phyloP scores from a whole-genome alignment of 306 rosid species.

The Quercus suber region DNA sequence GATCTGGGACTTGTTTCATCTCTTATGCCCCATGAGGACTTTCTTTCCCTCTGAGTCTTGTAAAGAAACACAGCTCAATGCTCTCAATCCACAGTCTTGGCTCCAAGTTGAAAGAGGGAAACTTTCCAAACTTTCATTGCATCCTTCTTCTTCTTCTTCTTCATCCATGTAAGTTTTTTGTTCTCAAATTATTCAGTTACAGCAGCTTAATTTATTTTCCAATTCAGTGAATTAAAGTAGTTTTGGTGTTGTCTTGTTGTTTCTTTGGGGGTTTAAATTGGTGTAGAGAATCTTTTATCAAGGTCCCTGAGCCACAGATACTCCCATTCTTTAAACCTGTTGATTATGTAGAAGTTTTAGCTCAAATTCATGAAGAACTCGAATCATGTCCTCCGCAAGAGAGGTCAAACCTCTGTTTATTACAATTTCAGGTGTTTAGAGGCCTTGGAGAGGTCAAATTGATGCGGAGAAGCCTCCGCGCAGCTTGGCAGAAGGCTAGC shows the following conservation, averaged over 20 bases:
- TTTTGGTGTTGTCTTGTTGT: neutral
- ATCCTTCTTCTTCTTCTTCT: conserved; percentile 44
- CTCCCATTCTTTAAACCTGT: conserved; percentile 73
- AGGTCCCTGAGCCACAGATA: conserved; percentile 75
- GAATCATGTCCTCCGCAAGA: conserved; percentile 70
- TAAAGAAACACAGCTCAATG: conserved; percentile 70
- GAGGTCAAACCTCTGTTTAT: conserved; percentile 70
- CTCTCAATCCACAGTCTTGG: conserved; percentile 86
- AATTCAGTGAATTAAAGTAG: neutral
- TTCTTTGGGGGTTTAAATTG: conserved; percentile 24
- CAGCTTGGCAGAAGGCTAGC: conserved; percentile 81
- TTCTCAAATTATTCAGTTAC: conserved; percentile 4
- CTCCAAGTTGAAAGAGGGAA: conserved; percentile 97
- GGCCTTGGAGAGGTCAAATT: conserved; percentile 82
- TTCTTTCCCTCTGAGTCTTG: conserved; percentile 75
- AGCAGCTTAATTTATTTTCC: neutral
- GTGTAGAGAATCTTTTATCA: conserved; percentile 82
- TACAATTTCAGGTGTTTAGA: conserved; percentile 80
- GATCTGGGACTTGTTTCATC: conserved; percentile 72
- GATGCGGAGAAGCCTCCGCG: conserved; percentile 84
- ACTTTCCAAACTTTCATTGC: conserved; percentile 58
- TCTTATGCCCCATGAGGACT: conserved; percentile 82
- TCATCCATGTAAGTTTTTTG: conserved; percentile 67
- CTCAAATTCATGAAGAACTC: conserved; percentile 96
- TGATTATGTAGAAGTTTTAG: conserved; percentile 84